Evolutionary conservation across 1,139 yeast genomes (phyloP), one percentile per base, ranked within the genome.

Genomic region (Candida sanyaensis): DNA sequence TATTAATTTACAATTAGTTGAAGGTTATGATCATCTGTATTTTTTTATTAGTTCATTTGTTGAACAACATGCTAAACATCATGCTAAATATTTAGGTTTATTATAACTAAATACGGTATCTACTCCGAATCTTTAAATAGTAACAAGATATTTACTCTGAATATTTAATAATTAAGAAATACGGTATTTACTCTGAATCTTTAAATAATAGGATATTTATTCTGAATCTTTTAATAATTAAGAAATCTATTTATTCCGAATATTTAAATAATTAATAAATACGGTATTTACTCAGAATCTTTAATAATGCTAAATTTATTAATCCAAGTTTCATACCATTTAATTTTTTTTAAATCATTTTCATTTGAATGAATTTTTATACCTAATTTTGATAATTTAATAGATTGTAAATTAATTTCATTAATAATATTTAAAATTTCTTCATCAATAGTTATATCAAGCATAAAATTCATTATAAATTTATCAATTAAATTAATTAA

Each of bases 1-100:
- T 47, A 75, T 92, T 51, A 73, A 80, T 41, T 66, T 89, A 50
- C 71, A 83, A 34, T 64, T 83, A 42, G 96, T 81, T 28, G 92
- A 88, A 3, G 97, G 93, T 2, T 92, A 85, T 62, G 97, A 93
- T 62, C 99, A 93, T 63, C 86, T 92, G 45, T 93, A 92, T 71
- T 93, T 80, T 66, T 93, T 91, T 65, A 79, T 93, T 52, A 80
- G 95, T 49, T 69, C 90, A 0, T 92, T 91, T 65, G 88, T 87
- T 24, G 87, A 81, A 51, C 90, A 85, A 42, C 98, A 93, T 63
- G 91, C 96, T 41, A 81, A 79, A 54, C 93, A 85, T 65, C 98
- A 93, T 61, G 96, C 96, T 9, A 86, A 84, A 68, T 79, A 83
- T 54, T 74, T 92, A 55, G 90, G 90, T 5, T 72, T 84, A 52